Base-by-base conservation (phyloP, 352 stramenopile species). In the Globisporangium spiculum region DNA sequence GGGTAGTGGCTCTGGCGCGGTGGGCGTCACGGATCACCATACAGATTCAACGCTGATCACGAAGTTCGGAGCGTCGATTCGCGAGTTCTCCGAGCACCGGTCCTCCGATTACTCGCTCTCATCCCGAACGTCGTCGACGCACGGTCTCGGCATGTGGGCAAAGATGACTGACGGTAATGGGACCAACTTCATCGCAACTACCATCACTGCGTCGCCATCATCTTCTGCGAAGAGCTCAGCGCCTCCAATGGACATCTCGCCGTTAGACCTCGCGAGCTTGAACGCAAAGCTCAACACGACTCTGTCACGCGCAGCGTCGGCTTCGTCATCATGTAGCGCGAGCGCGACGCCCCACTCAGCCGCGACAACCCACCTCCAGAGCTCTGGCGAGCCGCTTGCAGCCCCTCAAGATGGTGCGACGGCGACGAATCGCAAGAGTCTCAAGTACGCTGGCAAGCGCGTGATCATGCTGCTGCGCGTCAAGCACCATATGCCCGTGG, bases 401-500 rank as follows among this genome's bases (percentile, higher is more conserved):
- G 38, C 14, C 16, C 14, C 41, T 50, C 16, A 16, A 3, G 41
- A 18, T 50, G 16, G 16, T n/a, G 16, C 16, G 12, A 57, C 24
- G 27, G 27, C 8, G 18, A n/a, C 12, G 54, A 41, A 60, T 5
- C 63, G 63, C 2, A 84, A 80, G 60, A 85, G 67, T 20, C 66
- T 92, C 24, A 77, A 78, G 18, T 85, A 85, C 41, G 82, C 79
- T 34, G 84, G 77, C 26, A 89, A 91, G 66, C 80, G 80, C 18
- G 79, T 92, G 55, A 90, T 91, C 72, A 90, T 90, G 79, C 68
- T 70, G 32, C 65, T 92, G 27, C 82, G 84, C 8, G 79, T 89
- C 10, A 90, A 88, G 44, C 79, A 76, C 22, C 59, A 56, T 2
- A 72, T 92, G 54, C 67, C 73, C 0, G 66, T 75, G 20, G 64